Evolutionary conservation across 257 asterid species (phyloP).

Genomic region (Scutellaria barbata): DNA sequence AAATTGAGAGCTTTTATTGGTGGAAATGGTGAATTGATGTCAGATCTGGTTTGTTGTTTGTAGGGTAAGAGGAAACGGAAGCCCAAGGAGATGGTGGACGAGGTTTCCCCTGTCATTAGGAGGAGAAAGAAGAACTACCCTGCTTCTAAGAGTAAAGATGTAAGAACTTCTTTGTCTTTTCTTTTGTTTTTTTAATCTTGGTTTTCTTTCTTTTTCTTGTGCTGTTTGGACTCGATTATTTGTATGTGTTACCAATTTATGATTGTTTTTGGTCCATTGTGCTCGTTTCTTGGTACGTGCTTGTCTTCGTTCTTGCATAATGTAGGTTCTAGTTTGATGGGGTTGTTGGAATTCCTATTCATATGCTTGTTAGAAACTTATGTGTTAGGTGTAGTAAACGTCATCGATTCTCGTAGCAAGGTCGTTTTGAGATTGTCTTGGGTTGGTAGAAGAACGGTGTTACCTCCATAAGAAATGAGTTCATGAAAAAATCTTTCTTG

Average conservation of each 20-base stretch:
- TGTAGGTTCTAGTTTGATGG: too few species aligned
- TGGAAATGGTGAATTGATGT: constrained; percentile 21
- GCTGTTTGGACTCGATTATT: neutral
- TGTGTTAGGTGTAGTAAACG: neutral
- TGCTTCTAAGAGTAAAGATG: constrained; percentile 47
- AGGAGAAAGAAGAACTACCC: constrained; percentile 43
- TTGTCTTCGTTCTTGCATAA: too few species aligned
- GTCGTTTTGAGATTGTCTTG: neutral
- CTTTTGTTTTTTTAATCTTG: neutral
- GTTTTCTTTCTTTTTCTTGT: neutral
- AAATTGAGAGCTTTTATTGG: neutral
- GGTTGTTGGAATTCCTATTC: neutral
- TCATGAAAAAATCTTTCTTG: neutral
- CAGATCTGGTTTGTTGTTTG: constrained; percentile 45
- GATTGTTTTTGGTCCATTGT: too few species aligned
- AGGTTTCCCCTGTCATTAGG: constrained; percentile 47
- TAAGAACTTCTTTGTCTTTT: constrained; percentile 20
- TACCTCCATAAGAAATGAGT: neutral
- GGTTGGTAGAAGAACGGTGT: neutral
- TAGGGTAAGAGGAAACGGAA: constrained; percentile 85
- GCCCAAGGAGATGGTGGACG: constrained; percentile 64
- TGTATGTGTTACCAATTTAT: too few species aligned
- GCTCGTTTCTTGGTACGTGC: too few species aligned
- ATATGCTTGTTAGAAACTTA: neutral
- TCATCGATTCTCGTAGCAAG: neutral